phyloP scores from a whole-genome alignment of 495 filamentous ascomycete genomes.

The Darksidea phi region DNA sequence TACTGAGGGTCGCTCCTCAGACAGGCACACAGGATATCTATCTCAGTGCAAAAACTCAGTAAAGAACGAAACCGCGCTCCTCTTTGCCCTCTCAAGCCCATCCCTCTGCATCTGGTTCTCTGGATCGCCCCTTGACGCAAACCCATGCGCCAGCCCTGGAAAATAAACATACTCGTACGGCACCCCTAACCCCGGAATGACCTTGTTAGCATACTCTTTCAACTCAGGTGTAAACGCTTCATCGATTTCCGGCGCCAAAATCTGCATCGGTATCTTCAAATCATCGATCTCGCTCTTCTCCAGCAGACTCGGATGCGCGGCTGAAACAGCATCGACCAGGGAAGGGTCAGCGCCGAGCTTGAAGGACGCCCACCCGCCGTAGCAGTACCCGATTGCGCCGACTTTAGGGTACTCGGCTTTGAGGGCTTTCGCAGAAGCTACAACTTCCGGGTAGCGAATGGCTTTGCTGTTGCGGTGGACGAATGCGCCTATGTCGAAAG shows the following conservation, averaged over 20 bases:
- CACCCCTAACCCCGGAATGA: conserved; percentile 47
- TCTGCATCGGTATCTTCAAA: conserved; percentile 55
- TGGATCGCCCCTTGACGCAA: conserved; percentile 49
- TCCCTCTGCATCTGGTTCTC: conserved; percentile 46
- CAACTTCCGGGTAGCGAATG: conserved; percentile 54
- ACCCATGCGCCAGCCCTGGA: conserved; percentile 54
- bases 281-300: conserved; percentile 53
- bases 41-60: conserved; percentile 40
- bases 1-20: too few relatives aligned
- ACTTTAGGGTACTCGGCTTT: conserved; percentile 42
- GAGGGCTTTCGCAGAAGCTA: conserved; percentile 50
- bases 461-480: conserved; percentile 46
- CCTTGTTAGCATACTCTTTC: conserved; percentile 49
- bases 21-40: too few relatives aligned
- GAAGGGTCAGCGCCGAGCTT: conserved; percentile 47
- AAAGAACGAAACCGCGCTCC: conserved; percentile 48
- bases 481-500: conserved; percentile 48
- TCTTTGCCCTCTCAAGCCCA: conserved; percentile 52
- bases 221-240: conserved; percentile 50
- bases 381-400: conserved; percentile 62
- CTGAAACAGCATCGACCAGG: conserved; percentile 57
- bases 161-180: conserved; percentile 60
- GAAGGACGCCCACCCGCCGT: conserved; percentile 58
- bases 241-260: conserved; percentile 60
- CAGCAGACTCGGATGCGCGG: conserved; percentile 55